Evolutionary conservation across 805 yeast genomes (phyloP).

Genomic region (Candida tibetensis): DNA sequence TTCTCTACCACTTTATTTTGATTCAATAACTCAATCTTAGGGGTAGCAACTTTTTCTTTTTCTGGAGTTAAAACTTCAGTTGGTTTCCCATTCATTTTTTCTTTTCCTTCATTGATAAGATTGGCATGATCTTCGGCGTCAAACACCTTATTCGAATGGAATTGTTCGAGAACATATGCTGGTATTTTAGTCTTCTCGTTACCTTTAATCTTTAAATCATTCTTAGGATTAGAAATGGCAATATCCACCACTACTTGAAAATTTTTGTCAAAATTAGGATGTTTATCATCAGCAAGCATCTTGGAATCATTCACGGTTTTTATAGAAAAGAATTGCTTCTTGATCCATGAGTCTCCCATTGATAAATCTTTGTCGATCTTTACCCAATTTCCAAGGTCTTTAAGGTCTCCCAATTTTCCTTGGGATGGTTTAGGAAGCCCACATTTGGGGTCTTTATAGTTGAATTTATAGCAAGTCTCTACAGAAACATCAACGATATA

Average conservation of each 20-base stretch:
- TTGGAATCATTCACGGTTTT: slow-evolving; percentile 22
- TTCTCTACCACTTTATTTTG: slow-evolving; percentile 7
- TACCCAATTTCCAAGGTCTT: slow-evolving; percentile 34
- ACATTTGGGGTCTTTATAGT: slow-evolving; percentile 20
- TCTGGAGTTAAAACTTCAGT: slow-evolving; percentile 12
- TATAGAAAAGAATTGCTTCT: slow-evolving; percentile 37
- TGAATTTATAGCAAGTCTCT: slow-evolving; percentile 29
- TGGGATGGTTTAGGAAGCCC: slow-evolving; percentile 23
- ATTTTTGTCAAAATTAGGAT: slow-evolving; percentile 4
- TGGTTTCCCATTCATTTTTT: slow-evolving; percentile 6
- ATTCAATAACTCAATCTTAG: slow-evolving; percentile 9
- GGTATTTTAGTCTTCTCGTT: slow-evolving; percentile 32
- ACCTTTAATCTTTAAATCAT: slow-evolving; percentile 36
- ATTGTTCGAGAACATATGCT: slow-evolving; percentile 25
- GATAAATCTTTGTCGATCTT: slow-evolving; percentile 46
- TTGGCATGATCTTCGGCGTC: slow-evolving; percentile 25
- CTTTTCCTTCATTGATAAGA: slow-evolving; percentile 7
- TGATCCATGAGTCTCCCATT: slow-evolving; percentile 44
- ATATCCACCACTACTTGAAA: slow-evolving; percentile 36
- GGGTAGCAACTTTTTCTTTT: slow-evolving; percentile 15
- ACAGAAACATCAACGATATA: slow-evolving; percentile 42
- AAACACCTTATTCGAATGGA: slow-evolving; percentile 23
- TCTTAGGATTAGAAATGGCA: slow-evolving; percentile 34
- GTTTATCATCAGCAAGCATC: not conserved
- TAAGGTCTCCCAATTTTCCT: slow-evolving; percentile 26